phyloP scores from a whole-genome alignment of 2,329 filamentous ascomycete genomes.

The Drechmeria coniospora region DNA sequence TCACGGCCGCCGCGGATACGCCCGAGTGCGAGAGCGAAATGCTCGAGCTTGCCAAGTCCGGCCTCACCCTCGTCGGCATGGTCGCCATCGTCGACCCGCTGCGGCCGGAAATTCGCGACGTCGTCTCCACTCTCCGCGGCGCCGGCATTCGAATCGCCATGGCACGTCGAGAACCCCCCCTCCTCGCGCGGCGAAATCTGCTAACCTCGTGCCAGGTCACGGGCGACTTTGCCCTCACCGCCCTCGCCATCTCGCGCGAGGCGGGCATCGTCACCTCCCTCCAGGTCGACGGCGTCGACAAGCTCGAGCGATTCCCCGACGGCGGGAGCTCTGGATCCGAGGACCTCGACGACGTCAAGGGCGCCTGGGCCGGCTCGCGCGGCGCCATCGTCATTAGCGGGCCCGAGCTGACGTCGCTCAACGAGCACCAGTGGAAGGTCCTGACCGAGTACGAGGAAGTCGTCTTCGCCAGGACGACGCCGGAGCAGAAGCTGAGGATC shows the following conservation, averaged over 20 bases:
- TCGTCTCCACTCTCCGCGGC: conserved; percentile 48
- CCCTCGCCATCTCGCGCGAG: conserved; percentile 55
- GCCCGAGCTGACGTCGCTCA: conserved; percentile 48
- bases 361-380: conserved; percentile 6
- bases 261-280: conserved; percentile 53
- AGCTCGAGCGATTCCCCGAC: conserved; percentile 26
- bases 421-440: conserved; percentile 52
- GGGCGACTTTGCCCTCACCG: conserved; percentile 62
- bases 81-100: conserved; percentile 68
- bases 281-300: conserved; percentile 35
- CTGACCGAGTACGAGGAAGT: conserved; percentile 54
- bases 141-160: conserved; percentile 67
- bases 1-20: conserved; percentile 26
- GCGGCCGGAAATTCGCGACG: conserved; percentile 53
- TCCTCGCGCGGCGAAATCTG: not conserved
- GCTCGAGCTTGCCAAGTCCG: conserved; percentile 34
- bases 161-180: conserved; percentile 24
- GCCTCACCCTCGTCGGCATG: conserved; percentile 56
- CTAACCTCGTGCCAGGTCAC: conserved; percentile 36
- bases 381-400: conserved; percentile 49
- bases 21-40: conserved; percentile 37
- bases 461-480: conserved; percentile 59
- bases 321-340: conserved; percentile 3
- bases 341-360: conserved; percentile 10
- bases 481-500: conserved; percentile 66